phyloP scores from a whole-genome alignment of 345 rosid species.

The Dimocarpus longan region DNA sequence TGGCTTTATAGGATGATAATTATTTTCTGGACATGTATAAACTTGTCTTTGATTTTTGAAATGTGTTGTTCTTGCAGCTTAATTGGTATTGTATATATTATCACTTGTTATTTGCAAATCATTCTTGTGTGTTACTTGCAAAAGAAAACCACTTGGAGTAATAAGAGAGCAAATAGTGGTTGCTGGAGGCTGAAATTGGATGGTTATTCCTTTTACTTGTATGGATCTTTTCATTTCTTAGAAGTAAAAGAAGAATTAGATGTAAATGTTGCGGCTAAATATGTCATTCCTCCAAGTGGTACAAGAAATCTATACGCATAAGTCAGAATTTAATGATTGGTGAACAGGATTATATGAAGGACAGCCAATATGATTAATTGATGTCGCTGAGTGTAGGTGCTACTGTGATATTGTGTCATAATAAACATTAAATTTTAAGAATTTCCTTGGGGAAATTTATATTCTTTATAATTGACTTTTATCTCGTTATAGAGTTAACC shows the following conservation, averaged over 20 bases:
- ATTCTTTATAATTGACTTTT: no score
- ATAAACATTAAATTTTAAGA: not conserved
- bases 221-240: not conserved
- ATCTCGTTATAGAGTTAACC: not conserved
- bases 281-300: not conserved
- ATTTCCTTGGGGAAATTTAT: not conserved
- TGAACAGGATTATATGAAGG: not conserved
- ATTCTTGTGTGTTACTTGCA: not conserved
- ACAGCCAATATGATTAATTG: not conserved
- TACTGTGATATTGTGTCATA: not conserved
- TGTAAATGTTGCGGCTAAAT: not conserved
- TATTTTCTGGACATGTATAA: not conserved
- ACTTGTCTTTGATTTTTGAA: not conserved
- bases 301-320: not conserved
- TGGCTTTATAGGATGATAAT: not conserved
- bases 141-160: not conserved
- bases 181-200: not conserved
- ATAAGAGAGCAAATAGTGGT: not conserved
- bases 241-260: not conserved
- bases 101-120: not conserved
- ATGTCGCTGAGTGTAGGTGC: not conserved
- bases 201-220: not conserved
- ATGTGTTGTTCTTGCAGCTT: not conserved
- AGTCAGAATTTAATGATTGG: not conserved
- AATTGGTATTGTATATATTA: not conserved